Base-by-base conservation (phyloP, 805 yeast genomes). In the Ogataea chonburiensis region DNA sequence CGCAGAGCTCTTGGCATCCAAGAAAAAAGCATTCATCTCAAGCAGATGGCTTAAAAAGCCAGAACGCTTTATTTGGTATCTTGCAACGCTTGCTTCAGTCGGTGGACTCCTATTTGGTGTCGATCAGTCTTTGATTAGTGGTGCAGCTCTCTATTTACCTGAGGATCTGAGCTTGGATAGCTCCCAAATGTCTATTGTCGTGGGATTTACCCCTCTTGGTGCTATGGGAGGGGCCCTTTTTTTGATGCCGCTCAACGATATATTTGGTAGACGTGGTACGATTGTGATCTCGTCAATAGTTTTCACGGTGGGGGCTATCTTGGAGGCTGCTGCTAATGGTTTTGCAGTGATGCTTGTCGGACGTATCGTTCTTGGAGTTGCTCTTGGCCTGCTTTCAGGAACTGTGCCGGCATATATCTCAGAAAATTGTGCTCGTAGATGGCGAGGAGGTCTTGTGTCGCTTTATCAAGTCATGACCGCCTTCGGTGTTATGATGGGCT, bases 351-450 rank as follows among this genome's bases (percentile, higher is more conserved):
- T 81, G 71, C 64, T 67, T 57, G 77, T 77, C 40, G 73, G 80
- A 53, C 67, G 83, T 52, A 71, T 77, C 45, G 46, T 75, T 36
- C 59, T 77, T 16, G 85, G 85, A 40, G 56, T 75, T 22, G 83
- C 82, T 49, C 71, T 77, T 31, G 85, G 84, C 36, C 66, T 77
- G 26, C 81, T 77, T 56, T 79, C 81, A 53, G 81, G 80, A 24
- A 42, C 46, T 4, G 79, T 78, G 42, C 77, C 78, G 48, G 69
- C 75, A 36, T 78, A 78, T 51, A 71, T 77, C 34, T 68, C 80
- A 12, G 84, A 78, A 50, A 70, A 73, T 34, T 79, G 73, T 20
- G 81, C 81, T 5, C 69, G 79, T 1, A 53, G 52, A 14, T 70
- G 71, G 24, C 67, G 84, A 43, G 84, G 84, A 44, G 70, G 68